phyloP scores from a whole-genome alignment of 2,329 filamentous ascomycete species.

The Chalaropsis ovoidea region DNA sequence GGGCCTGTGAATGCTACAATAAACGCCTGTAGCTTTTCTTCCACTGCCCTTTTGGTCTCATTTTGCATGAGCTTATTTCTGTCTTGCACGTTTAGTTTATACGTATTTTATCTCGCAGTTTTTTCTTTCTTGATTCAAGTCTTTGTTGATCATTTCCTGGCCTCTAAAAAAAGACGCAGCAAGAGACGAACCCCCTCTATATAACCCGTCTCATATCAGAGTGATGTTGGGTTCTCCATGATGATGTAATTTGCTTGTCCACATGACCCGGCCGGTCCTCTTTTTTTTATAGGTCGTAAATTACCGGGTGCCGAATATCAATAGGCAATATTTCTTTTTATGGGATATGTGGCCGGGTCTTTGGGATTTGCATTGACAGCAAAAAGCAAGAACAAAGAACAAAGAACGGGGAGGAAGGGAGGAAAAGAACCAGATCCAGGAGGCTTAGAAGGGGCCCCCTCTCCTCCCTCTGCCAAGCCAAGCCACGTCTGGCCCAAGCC shows the following conservation, averaged over 20 bases:
- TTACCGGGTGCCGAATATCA: neutral
- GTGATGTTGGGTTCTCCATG: neutral
- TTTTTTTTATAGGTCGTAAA: neutral
- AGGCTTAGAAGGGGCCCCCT: neutral
- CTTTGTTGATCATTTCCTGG: neutral
- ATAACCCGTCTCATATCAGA: neutral
- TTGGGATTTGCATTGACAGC: neutral
- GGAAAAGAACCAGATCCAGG: neutral
- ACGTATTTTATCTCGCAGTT: neutral
- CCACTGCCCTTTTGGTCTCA: neutral
- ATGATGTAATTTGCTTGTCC: conserved; percentile 3
- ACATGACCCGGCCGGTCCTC: neutral
- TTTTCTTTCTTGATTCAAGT: neutral
- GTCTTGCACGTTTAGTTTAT: conserved; percentile 4
- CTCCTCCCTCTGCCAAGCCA: neutral
- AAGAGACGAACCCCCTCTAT: neutral
- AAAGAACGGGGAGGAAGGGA: neutral
- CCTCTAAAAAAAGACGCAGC: neutral
- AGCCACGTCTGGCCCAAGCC: neutral
- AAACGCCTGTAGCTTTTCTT: no score
- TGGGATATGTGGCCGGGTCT: neutral
- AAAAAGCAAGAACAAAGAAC: neutral
- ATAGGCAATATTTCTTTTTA: neutral
- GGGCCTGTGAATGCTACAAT: neutral
- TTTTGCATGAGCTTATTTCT: conserved; percentile 14